A percentile compares a stretch with the other conserved stretches of the same genome.
phyloP scores from a whole-genome alignment of 768 basidiomycete species.

The Leucosporidium yakuticum region DNA sequence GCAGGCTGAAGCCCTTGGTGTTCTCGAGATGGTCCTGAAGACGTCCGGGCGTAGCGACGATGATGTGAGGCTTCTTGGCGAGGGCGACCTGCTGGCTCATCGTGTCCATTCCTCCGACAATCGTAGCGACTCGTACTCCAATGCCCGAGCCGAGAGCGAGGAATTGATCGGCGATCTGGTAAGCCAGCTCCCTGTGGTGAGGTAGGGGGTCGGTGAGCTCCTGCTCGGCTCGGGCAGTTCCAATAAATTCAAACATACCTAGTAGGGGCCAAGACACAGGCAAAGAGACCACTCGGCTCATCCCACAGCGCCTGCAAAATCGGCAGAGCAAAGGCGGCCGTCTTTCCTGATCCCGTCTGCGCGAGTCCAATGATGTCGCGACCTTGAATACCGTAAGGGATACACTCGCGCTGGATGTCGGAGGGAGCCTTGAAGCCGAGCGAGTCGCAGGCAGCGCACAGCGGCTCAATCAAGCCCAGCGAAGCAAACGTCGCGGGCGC shows the following conservation, averaged over 20 bases:
- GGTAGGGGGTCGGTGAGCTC: background rate
- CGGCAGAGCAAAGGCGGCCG: constrained; percentile 91
- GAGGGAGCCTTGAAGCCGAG: constrained; percentile 80
- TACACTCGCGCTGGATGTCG: constrained; percentile 74
- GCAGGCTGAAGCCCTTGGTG: constrained; percentile 90
- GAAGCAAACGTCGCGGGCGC: constrained; percentile 59
- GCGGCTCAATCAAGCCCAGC: constrained; percentile 80
- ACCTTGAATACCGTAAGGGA: constrained; percentile 83
- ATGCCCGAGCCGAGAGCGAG: constrained; percentile 84
- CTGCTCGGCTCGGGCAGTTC: background rate
- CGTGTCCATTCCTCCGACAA: constrained; percentile 94
- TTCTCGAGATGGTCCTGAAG: constrained; percentile 90
- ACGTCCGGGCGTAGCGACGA: constrained; percentile 92
- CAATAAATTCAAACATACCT: constrained; percentile 43
- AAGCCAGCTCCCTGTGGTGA: constrained; percentile 72
- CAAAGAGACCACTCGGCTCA: constrained; percentile 86
- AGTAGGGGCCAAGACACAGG: constrained; percentile 91
- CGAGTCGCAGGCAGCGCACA: constrained; percentile 75
- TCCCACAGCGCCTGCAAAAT: constrained; percentile 96
- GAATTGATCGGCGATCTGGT: constrained; percentile 96
- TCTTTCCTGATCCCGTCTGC: constrained; percentile 94
- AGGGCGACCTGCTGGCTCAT: constrained; percentile 66
- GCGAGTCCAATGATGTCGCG: constrained; percentile 98
- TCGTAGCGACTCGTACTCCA: constrained; percentile 81
- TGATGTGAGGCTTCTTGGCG: constrained; percentile 86